A percentile compares a stretch with the other conserved stretches of the same genome.
These are phyloP conservation scores for Lunularia cruciata DNA, from an alignment of 225 moss, liverwort and hornwort species.

Conservation along the genomic window DNA sequence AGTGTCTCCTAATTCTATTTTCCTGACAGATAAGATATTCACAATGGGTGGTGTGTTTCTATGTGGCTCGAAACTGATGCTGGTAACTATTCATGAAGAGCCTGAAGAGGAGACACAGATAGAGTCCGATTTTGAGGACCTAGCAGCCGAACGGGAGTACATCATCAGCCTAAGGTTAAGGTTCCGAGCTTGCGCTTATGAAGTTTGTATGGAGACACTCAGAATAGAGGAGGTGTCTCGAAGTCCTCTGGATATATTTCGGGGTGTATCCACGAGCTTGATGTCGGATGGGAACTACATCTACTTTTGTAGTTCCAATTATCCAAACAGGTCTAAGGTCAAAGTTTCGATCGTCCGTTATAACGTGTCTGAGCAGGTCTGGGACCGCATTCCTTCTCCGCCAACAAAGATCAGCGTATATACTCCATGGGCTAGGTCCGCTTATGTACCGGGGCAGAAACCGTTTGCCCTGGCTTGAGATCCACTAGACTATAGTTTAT, in stretches of 20 bases:
- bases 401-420: not conserved
- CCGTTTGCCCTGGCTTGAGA: slow-evolving; percentile 1
- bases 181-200: not conserved
- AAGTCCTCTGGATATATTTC: not conserved
- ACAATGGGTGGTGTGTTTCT: not conserved
- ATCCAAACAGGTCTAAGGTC: too few relatives aligned
- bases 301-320: not conserved
- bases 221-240: not conserved
- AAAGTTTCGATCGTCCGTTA: not conserved
- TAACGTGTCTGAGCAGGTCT: not conserved
- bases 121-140: too few relatives aligned
- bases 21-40: not conserved
- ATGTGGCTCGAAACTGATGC: not conserved
- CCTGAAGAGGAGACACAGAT: slow-evolving; percentile 4
- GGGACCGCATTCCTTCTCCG: not conserved
- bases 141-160: slow-evolving; percentile 2
- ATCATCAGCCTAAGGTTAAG: slow-evolving; percentile 3
- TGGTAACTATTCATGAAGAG: slow-evolving; percentile 5
- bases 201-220: slow-evolving; percentile 1
- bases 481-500: too few relatives aligned
- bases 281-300: slow-evolving; percentile 10
- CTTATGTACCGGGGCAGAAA: slow-evolving; percentile 5
- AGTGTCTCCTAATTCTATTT: not conserved
- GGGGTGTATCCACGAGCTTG: not conserved
- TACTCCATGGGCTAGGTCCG: not conserved